These are phyloP conservation scores for Asterochloris erici DNA, from an alignment of 139 green algal genomes.

Conservation along the genomic window DNA sequence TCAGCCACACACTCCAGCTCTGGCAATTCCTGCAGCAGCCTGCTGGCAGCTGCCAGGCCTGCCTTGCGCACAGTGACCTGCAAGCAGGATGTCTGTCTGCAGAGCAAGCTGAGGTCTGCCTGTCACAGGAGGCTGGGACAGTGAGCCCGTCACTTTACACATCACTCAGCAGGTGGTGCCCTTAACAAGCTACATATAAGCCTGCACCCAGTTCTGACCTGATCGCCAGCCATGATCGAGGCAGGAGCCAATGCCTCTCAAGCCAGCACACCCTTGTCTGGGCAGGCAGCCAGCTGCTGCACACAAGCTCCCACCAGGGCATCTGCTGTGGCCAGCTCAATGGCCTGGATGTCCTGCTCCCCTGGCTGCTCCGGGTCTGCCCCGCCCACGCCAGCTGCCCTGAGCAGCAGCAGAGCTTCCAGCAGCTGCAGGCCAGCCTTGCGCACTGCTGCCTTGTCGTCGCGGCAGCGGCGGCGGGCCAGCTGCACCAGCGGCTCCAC, in stretches of 20 bases:
- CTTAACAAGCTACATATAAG: too few species aligned
- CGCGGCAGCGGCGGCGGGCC: conserved; percentile 44
- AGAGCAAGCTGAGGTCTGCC: too few species aligned
- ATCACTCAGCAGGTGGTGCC: too few species aligned
- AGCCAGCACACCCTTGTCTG: too few species aligned
- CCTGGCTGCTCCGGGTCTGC: conserved; percentile 2
- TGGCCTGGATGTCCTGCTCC: conserved; percentile 41
- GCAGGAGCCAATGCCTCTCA: too few species aligned
- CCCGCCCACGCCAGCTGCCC: conserved; percentile 19
- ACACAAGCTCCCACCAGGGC: conserved; percentile 40
- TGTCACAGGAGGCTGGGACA: too few species aligned
- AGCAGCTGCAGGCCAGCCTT: conserved; percentile 66
- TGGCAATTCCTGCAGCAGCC: conserved; percentile 48
- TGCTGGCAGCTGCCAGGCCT: conserved; percentile 37
- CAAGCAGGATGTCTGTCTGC: not conserved
- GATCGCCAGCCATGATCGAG: too few species aligned
- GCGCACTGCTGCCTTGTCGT: conserved; percentile 69
- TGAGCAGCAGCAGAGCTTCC: conserved; percentile 53
- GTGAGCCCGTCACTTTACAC: too few species aligned
- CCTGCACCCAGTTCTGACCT: too few species aligned
- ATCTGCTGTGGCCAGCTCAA: conserved; percentile 60
- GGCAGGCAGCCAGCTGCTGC: too few species aligned
- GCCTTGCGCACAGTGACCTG: conserved; percentile 69
- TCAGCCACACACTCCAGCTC: conserved; percentile 30
- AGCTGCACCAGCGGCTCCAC: conserved; percentile 38